Percentiles rank a stretch among this genome's conserved stretches.
These are phyloP conservation scores for Scenedesmus sp. DNA, from an alignment of 163 green algal species.

Conservation along the genomic window DNA sequence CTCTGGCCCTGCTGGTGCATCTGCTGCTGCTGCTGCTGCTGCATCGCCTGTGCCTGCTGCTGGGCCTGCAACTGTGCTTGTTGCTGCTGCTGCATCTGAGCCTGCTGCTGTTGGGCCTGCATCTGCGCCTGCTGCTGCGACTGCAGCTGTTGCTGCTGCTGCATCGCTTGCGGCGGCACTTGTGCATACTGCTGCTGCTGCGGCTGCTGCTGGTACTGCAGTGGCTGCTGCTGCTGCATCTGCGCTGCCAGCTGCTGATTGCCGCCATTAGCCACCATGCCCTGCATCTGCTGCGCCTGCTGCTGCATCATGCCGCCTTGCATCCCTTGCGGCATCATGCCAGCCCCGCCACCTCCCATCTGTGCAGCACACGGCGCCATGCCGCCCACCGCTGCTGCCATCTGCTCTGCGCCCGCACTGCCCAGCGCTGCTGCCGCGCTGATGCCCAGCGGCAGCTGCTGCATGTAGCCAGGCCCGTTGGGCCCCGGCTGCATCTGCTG, in stretches of 20 bases:
- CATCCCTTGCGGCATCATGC: neutral
- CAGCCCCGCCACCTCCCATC: neutral
- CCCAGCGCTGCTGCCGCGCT: neutral
- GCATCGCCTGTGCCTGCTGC: constrained; percentile 16
- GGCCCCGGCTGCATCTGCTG: constrained; percentile 30
- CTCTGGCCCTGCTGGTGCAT: neutral
- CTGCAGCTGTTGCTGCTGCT: constrained; percentile 19
- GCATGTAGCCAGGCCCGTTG: neutral
- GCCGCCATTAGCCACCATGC: neutral
- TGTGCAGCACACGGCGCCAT: neutral
- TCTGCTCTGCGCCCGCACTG: constrained; percentile 17
- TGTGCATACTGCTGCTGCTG: neutral
- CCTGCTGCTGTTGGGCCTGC: constrained; percentile 29
- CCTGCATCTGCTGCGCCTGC: constrained; percentile 13
- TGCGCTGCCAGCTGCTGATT: neutral
- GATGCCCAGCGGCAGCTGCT: constrained; percentile 14
- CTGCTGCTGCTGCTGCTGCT: neutral
- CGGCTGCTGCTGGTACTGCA: constrained; percentile 10
- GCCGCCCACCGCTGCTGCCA: neutral
- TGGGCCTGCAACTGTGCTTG: constrained; percentile 25
- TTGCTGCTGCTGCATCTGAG: constrained; percentile 21
- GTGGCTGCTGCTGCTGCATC: neutral
- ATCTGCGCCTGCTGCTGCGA: neutral
- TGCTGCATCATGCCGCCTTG: neutral
- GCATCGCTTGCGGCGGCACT: neutral